Base-by-base conservation (phyloP, 2,329 filamentous ascomycete genomes). In the Canariomyces notabilis region DNA sequence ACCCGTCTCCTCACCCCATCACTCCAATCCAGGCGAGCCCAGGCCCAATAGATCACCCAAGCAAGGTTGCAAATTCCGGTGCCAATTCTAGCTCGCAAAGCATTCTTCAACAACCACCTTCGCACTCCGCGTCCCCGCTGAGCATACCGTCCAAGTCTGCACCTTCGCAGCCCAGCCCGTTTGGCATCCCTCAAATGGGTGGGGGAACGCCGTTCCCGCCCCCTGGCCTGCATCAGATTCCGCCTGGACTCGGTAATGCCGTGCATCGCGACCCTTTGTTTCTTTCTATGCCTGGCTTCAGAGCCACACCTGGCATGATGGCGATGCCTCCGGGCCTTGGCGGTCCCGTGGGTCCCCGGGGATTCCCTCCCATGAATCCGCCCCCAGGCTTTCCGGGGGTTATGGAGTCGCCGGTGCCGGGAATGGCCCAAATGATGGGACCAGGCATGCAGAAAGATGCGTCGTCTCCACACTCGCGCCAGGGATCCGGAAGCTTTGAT, bases 401-500 rank as follows among this genome's bases (percentile, higher is more conserved):
- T 15, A 58, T 69, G 42, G 62, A 67, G 19, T 73, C 74, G 43
- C 61, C 63, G 7, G 46, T 73, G 8, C 58, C 63, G 6, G 59
- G 58, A 34, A 64, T 74, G 57, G 63, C 66, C 23, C 67, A 68
- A 49, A 56, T 61, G 20, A 72, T 73, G 53, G 63, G 62, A 8
- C 46, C 33, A 51, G 59, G 48, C 48, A 51, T 53, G 39, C 59
- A 56, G 21, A 64, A 61, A 52, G 70, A 70, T 44, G 61, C 63
- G 40, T 66, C 64, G 15, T 64, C 72, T 6, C 64, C 77, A 5
- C 89, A 95, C 66, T 85, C 85, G 7, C 78, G 89, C 51, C 88
- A 94, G 56, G 76, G 80, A 9, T 95, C 89, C 5, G 74, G 74
- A 11, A 83, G 83, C 11, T 80, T 83, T 51, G 85, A 90, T 7